Conservation (phyloP, 2,329 filamentous ascomycete genomes). For the Fusarium sp. region DNA sequence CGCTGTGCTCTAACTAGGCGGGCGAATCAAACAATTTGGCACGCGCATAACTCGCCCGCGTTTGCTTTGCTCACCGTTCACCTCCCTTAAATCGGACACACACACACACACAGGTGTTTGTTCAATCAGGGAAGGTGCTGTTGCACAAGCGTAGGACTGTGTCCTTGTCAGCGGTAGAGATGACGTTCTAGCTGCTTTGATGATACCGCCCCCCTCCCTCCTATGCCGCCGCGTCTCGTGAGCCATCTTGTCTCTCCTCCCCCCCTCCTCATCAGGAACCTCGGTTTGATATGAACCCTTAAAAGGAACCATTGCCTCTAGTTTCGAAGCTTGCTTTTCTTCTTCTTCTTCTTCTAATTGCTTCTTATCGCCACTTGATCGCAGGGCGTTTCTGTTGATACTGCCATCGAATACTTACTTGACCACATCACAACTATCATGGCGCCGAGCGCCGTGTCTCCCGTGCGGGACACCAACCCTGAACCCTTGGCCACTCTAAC, state of each 20-base stretch:
- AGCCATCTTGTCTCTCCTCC: constrained; percentile 3
- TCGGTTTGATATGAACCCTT: constrained; percentile 40
- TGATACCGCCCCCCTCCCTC: constrained; percentile 31
- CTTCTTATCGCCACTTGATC: neutral
- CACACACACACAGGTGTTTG: too few species aligned
- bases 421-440: constrained; percentile 50
- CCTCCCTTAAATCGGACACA: neutral
- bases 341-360: neutral
- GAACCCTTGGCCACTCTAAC: constrained; percentile 66
- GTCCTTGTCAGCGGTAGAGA: constrained; percentile 22
- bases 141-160: constrained; percentile 13
- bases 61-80: constrained; percentile 31
- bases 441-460: constrained; percentile 68
- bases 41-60: constrained; percentile 3
- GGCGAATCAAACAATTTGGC: neutral
- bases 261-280: constrained; percentile 13
- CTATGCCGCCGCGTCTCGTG: constrained; percentile 34
- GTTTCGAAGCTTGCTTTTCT: neutral
- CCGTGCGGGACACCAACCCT: constrained; percentile 55
- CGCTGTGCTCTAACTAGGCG: neutral
- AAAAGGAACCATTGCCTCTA: constrained; percentile 20
- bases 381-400: neutral
- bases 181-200: constrained; percentile 25
- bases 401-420: neutral
- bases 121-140: constrained; percentile 36